phyloP scores from a whole-genome alignment of 352 stramenopile genomes.

The Pythium vanterpoolii region DNA sequence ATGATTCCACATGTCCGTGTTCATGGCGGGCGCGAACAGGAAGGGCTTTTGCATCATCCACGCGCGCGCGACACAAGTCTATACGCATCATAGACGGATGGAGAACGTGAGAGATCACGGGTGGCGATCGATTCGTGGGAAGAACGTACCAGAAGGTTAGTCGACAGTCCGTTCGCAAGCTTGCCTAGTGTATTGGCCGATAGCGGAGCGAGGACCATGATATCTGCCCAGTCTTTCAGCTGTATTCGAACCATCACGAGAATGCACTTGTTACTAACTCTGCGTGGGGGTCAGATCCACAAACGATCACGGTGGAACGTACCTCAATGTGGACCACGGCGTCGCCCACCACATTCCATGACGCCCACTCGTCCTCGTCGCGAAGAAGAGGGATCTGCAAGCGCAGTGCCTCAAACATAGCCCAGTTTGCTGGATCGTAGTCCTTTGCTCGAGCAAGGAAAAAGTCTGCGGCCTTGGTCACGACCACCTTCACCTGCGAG shows the following conservation, averaged over 20 bases:
- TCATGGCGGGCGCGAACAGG: conserved; percentile 95
- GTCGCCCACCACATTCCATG: conserved; percentile 79
- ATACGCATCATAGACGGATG: background rate
- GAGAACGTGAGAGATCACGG: background rate
- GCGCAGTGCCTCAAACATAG: conserved; percentile 35
- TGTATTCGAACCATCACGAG: conserved; percentile 19
- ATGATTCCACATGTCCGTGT: conserved; percentile 97
- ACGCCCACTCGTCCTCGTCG: conserved; percentile 81
- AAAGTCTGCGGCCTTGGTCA: conserved; percentile 81
- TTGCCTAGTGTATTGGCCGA: conserved; percentile 92
- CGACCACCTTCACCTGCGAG: conserved; percentile 65
- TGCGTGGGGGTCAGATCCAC: background rate
- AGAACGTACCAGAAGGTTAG: conserved; percentile 89
- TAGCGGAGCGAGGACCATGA: conserved; percentile 85
- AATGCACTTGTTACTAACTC: background rate
- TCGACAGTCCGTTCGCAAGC: conserved; percentile 90
- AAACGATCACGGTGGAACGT: background rate
- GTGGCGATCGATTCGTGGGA: background rate
- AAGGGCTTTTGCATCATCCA: conserved; percentile 94
- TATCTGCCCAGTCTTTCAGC: conserved; percentile 95
- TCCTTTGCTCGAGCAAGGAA: conserved; percentile 74
- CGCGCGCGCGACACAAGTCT: conserved; percentile 90
- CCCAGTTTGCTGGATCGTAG: conserved; percentile 60
- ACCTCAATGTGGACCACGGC: conserved; percentile 88
- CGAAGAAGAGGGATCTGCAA: conserved; percentile 41